phyloP scores from a whole-genome alignment of 345 rosid species.

The Hibiscus tridactylites region DNA sequence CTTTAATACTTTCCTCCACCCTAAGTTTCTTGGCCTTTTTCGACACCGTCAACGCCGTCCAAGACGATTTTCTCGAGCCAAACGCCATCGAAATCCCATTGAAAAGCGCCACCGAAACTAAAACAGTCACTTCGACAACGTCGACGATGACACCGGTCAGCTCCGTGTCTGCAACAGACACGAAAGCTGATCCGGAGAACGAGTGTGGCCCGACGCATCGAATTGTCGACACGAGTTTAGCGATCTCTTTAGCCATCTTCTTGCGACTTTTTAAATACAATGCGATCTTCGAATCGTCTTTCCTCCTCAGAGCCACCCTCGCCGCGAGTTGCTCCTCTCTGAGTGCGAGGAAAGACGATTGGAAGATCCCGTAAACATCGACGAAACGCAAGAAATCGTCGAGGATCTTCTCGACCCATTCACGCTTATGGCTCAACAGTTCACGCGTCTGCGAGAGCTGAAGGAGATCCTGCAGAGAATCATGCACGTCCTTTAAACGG shows the following conservation, averaged over 20 bases:
- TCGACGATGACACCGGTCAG: constrained; percentile 21
- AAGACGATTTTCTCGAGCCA: constrained; percentile 19
- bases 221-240: constrained; percentile 22
- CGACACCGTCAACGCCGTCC: constrained; percentile 20
- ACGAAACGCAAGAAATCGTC: constrained; percentile 47
- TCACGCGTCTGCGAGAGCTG: constrained; percentile 51
- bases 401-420: constrained; percentile 41
- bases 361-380: constrained; percentile 55
- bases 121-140: constrained; percentile 29
- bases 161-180: constrained; percentile 21
- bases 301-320: constrained; percentile 44
- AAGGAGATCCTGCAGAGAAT: constrained; percentile 37
- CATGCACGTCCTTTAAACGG: constrained; percentile 32
- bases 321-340: constrained; percentile 44
- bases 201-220: constrained; percentile 11
- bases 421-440: constrained; percentile 30
- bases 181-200: constrained; percentile 6
- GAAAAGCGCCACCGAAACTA: constrained; percentile 38
- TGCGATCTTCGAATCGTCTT: constrained; percentile 31
- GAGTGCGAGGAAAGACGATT: constrained; percentile 22
- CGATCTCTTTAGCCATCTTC: constrained; percentile 33
- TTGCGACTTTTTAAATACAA: constrained; percentile 25
- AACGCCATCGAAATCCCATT: constrained; percentile 27
- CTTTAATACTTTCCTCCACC: constrained; percentile 31
- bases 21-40: constrained; percentile 21